Evolutionary conservation across 1,284 basidiomycete genomes (phyloP), one percentile per base, ranked within the genome.

Genomic region (Coniophora puteana): DNA sequence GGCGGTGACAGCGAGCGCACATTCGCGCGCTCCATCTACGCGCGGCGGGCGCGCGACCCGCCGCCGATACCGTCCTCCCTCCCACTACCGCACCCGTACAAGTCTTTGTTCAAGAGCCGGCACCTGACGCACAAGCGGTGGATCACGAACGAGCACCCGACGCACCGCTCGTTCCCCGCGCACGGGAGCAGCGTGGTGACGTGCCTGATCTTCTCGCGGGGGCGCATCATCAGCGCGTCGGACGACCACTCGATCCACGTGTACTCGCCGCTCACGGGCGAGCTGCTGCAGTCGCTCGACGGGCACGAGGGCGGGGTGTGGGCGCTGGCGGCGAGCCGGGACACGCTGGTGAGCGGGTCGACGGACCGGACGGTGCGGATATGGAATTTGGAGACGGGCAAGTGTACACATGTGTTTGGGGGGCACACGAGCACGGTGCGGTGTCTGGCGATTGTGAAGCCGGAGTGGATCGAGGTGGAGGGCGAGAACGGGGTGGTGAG

Each of bases 291-390:
- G 39, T 78, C 83, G 1, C 72, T 97, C 16, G 76, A 87, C 43
- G 93, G 93, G 3, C 94, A 97, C 57, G 89, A 93, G 55, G 93
- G 93, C 30, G 93, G 94, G 24, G 92, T 97, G 3, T 97, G 93
- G 93, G 93, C 94, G 7, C 71, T 97, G 16, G 86, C 87, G 2
- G 83, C 85, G 2, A 83, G 76, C 44, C 83, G 88, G 58, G 86
- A 95, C 56, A 87, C 83, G 2, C 78, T 97, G 10, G 93, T 97
- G 47, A 92, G 86, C 47, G 94, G 93, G 14, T 91, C 89, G 25
- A 97, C 94, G 5, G 93, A 97, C 67, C 81, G 93, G 24, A 95
- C 91, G 1, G 89, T 97, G 28, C 80, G 94, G 32, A 86, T 96
- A 36, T 97, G 94, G 94, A 85, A 95, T 60, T 70, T 96, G 38